Conservation (phyloP, 257 asterid species). For the Vinca minor region DNA sequence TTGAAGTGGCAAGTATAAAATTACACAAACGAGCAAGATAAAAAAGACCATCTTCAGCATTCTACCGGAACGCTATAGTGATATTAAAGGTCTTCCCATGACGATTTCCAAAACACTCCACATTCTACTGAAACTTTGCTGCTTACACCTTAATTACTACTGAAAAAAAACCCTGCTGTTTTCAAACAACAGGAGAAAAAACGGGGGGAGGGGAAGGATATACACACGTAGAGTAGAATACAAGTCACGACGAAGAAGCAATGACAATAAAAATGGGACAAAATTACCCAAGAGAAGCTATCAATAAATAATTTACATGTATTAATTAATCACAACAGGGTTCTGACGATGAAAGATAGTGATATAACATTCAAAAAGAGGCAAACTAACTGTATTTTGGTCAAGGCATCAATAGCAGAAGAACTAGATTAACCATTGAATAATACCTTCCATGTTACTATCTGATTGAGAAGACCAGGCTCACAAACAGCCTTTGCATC, state of each 20-base stretch:
- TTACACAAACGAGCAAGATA: not conserved
- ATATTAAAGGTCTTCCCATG: not conserved
- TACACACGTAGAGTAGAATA: not conserved
- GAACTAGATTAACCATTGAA: not conserved
- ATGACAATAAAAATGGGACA: not conserved
- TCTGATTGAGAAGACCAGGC: constrained; percentile 56
- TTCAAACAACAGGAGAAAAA: not conserved
- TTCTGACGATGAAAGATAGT: not conserved
- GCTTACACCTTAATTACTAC: not conserved
- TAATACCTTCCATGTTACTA: constrained; percentile 63
- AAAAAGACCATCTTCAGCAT: not conserved
- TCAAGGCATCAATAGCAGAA: too few relatives aligned
- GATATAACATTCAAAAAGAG: not conserved
- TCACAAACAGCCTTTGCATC: constrained; percentile 84
- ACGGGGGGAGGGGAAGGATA: too few relatives aligned
- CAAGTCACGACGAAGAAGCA: not conserved
- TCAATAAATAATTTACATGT: not conserved
- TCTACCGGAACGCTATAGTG: not conserved
- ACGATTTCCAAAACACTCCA: not conserved
- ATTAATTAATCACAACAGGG: not conserved
- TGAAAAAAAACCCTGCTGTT: not conserved
- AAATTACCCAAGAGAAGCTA: not conserved
- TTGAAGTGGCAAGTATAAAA: not conserved
- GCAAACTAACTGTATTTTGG: not conserved
- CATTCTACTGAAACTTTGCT: not conserved